Percentiles rank a stretch among this genome's conserved stretches.
These are phyloP conservation scores for Penicillium sp. DNA, from an alignment of 2,329 filamentous ascomycete species.

Conservation along the genomic window DNA sequence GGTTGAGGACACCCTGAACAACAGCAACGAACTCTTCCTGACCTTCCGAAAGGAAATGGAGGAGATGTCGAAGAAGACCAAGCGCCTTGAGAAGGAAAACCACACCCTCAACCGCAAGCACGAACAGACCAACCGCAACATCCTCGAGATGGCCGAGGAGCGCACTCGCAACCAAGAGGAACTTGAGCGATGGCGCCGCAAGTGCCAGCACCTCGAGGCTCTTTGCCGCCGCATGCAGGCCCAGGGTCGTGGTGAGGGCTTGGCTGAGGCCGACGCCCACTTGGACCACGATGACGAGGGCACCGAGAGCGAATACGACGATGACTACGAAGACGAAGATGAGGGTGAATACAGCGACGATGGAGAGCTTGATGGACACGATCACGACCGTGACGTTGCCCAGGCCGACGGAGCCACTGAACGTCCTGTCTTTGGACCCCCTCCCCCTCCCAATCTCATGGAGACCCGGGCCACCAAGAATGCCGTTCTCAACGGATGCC, in stretches of 20 bases:
- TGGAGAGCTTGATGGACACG: conserved; percentile 47
- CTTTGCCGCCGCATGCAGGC: conserved; percentile 97
- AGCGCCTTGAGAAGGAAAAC: conserved; percentile 95
- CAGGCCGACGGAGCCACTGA: conserved; percentile 36
- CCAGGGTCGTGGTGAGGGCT: conserved; percentile 77
- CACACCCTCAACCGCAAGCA: conserved; percentile 88
- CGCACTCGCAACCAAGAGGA: conserved; percentile 74
- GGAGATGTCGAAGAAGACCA: conserved; percentile 99
- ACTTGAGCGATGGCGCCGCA: conserved; percentile 76
- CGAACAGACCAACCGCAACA: conserved; percentile 89
- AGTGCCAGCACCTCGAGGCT: conserved; percentile 87
- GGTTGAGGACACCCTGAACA: conserved; percentile 98
- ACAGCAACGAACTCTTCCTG: conserved; percentile 94
- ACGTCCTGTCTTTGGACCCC: conserved; percentile 51
- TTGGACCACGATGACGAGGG: conserved; percentile 54
- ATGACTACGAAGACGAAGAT: conserved; percentile 62
- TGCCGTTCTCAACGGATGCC: conserved; percentile 48
- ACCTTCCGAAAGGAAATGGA: conserved; percentile 99
- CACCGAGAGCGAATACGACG: conserved; percentile 54
- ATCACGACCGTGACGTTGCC: conserved; percentile 29
- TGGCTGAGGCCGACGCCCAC: conserved; percentile 53
- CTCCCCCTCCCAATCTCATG: conserved; percentile 54
- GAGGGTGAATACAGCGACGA: conserved; percentile 62
- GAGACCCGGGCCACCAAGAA: conserved; percentile 51
- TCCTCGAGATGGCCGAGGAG: conserved; percentile 96